Evolutionary conservation across 2,329 filamentous ascomycete species (phyloP).

Genomic region (Acarospora socialis): DNA sequence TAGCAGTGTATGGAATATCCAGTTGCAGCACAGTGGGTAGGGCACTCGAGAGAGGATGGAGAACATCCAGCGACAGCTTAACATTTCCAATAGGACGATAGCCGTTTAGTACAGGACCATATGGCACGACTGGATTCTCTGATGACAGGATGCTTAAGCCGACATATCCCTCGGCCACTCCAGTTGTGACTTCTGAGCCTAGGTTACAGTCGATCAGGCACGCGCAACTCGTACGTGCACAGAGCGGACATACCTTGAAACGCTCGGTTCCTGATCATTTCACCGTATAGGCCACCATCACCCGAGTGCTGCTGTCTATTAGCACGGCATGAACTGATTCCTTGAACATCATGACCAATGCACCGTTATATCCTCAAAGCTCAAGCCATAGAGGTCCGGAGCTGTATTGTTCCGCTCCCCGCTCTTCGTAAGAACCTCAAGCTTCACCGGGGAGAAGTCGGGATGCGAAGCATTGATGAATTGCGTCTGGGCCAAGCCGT

Average conservation of each 20-base stretch:
- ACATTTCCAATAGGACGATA: slow-evolving; percentile 21
- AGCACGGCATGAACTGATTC: too few relatives aligned
- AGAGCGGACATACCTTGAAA: too few relatives aligned
- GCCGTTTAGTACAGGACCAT: slow-evolving; percentile 17
- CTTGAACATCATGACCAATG: too few relatives aligned
- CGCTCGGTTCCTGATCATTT: slow-evolving; percentile 23
- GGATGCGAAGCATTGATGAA: too few relatives aligned
- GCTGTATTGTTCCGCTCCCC: too few relatives aligned
- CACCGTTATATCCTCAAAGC: too few relatives aligned
- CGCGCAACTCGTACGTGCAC: too few relatives aligned
- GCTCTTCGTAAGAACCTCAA: too few relatives aligned
- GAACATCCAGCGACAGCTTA: slow-evolving; percentile 23
- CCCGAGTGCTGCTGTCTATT: slow-evolving; percentile 13
- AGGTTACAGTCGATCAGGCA: not conserved
- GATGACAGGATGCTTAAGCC: slow-evolving; percentile 15
- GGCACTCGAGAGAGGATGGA: slow-evolving; percentile 31
- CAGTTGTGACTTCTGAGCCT: slow-evolving; percentile 13
- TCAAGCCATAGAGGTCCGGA: too few relatives aligned
- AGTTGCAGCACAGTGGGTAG: slow-evolving; percentile 31
- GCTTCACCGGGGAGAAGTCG: too few relatives aligned
- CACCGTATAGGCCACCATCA: slow-evolving; percentile 23
- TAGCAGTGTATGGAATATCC: slow-evolving; percentile 22
- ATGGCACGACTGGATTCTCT: slow-evolving; percentile 20
- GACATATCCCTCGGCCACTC: slow-evolving; percentile 12
- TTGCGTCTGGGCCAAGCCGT: too few relatives aligned